Percentiles rank a stretch among this genome's conserved stretches.
Conservation (phyloP, 306 rosid species). For the Ormosia emarginata region DNA sequence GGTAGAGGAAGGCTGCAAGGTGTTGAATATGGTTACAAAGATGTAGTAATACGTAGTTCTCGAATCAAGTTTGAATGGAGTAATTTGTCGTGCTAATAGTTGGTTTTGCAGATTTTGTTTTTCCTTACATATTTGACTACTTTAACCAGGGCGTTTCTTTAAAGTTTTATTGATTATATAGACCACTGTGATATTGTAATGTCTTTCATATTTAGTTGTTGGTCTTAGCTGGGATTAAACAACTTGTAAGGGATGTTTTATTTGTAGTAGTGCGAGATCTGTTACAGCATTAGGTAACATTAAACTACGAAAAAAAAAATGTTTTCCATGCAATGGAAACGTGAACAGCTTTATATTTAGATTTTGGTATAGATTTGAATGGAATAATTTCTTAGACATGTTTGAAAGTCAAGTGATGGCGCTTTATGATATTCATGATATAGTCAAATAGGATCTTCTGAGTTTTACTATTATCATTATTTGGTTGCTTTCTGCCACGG, state of each 20-base stretch:
- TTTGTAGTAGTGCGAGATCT: neutral
- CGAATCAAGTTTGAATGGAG: constrained; percentile 33
- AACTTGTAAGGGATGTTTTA: neutral
- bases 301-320: neutral
- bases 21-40: constrained; percentile 19
- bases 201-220: neutral
- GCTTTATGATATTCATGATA: too few relatives aligned
- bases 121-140: neutral
- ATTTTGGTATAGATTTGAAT: neutral
- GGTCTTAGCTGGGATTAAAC: neutral
- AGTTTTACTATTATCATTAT: too few relatives aligned
- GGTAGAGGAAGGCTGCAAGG: constrained; percentile 25
- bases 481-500: too few relatives aligned
- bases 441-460: too few relatives aligned
- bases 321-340: neutral
- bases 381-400: too few relatives aligned
- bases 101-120: neutral
- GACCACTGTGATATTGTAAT: neutral
- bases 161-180: neutral
- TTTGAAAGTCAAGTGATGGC: too few relatives aligned
- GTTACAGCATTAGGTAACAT: neutral
- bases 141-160: neutral
- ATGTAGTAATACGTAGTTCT: constrained; percentile 35
- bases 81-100: neutral
- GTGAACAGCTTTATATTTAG: neutral